A percentile compares a stretch with the other conserved stretches of the same genome.
These are phyloP conservation scores for Mimosa pudica DNA, from an alignment of 306 rosid genomes.

Conservation along the genomic window DNA sequence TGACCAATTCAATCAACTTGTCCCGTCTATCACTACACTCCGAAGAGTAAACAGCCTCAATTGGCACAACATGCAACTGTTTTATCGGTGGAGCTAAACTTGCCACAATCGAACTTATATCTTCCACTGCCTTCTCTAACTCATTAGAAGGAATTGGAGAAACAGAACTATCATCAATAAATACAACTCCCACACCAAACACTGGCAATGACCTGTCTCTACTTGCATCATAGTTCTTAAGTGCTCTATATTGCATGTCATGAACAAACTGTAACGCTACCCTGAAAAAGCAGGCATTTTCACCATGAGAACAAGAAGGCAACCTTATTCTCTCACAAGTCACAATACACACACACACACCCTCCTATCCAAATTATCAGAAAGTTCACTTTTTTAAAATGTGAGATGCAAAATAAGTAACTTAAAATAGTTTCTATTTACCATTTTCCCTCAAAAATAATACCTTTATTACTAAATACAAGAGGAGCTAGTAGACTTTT, in stretches of 20 bases:
- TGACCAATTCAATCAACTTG: conserved; percentile 47
- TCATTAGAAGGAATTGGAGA: conserved; percentile 50
- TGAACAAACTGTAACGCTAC: conserved; percentile 87
- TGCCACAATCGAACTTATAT: conserved; percentile 54
- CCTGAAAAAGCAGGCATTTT: conserved; percentile 46
- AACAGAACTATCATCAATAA: conserved; percentile 66
- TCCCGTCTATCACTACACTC: conserved; percentile 54
- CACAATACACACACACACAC: no score
- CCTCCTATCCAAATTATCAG: no score
- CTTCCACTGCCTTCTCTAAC: conserved; percentile 47
- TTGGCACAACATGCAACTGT: conserved; percentile 67
- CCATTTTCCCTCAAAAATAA: no score
- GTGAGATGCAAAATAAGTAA: no score
- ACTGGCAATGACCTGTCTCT: conserved; percentile 84
- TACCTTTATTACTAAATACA: no score
- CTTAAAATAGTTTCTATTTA: no score
- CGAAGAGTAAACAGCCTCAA: conserved; percentile 61
- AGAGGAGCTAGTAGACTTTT: no score
- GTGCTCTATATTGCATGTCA: conserved; percentile 79
- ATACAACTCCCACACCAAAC: conserved; percentile 87
- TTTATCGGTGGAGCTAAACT: conserved; percentile 63
- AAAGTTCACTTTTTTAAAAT: no score
- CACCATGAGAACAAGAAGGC: neutral
- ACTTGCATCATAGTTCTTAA: conserved; percentile 85
- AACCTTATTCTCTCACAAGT: neutral